Base-by-base conservation (phyloP, 2,329 filamentous ascomycete genomes). In the Monilinia laxa region DNA sequence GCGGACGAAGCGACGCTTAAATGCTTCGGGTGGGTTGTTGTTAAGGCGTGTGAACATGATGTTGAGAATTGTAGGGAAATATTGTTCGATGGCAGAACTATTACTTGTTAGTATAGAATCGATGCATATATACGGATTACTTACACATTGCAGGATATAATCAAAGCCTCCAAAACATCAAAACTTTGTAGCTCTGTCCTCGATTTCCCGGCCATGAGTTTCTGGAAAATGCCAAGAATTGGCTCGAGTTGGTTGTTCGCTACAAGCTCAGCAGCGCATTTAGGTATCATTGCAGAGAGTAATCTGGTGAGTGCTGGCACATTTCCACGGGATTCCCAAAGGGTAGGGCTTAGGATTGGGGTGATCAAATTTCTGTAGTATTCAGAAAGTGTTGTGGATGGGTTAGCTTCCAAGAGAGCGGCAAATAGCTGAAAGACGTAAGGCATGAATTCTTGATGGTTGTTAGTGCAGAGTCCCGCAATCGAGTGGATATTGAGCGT, bases 361-460 rank as follows among this genome's bases (percentile, higher is more conserved):
- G 83, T 83, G 53, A 98, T 85, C 56, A 99, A 82, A 9, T 85
- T 84, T 77, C 91, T 89, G 81, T 96, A 97, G 75, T 92, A 90
- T 35, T 87, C 85, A 2, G 93, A 91, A 40, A 98, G 82, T 11
- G 89, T 84, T n/a, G 87, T 89, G 0, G 89, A 84, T 0, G 92
- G 90, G 73, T 95, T 94, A 10, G 90, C 87, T 79, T 98, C 94
- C 3, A 99, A 84, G 18, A 99, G 85, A 63, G 94, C 91, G 3
- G 94, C 92, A 70, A 98, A 91, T 47, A 99, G 86, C 77, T 99
- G 95, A 83, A 99, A 97, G 64, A 98, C 88, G 73, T 98, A 99
- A 6, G 94, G 95, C 75, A 92, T 90, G 76, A 99, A 99, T 79
- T 99, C 95, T 90, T 71, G 14, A 45, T 52, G 20, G 28, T 35